Evolutionary conservation across 129 eudicot species (phyloP), one percentile per base, ranked within the genome.

Genomic region (Calendula officinalis): DNA sequence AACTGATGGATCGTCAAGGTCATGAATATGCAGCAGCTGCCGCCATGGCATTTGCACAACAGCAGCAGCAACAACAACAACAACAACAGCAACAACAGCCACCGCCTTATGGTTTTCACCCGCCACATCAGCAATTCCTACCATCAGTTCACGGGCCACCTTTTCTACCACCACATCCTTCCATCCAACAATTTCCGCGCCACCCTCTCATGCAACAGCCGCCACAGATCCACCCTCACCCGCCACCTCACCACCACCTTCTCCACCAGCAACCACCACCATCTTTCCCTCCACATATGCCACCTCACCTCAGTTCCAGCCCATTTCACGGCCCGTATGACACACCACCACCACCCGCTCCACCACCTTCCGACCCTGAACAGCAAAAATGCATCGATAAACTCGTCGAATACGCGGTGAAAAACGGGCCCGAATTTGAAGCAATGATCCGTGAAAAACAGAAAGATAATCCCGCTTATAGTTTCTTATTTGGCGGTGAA

Each of bases 371-470:
- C 16, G 99, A 94, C 69, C 95, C 96, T 10, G 99, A 94, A 64
- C 82, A 88, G 43, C 99, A 85, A 41, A 88, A 88, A 69, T 84
- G 96, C 52, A 94, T 94, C 8, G 99, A 94, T 78, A 94, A 94
- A 65, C 87, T 94, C 46, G 92, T 88, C 7, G 95, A 94, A 50
- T 94, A 94, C 69, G 82, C 95, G 16, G 89, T 85, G 60, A 94
- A 85, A 74, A 84, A 88, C 32, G 99, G 99, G 27, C 99, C 97
- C 8, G 99, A 88, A 47, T 94, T 94, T 61, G 99, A 94, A 74
- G 96, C 96, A 15, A 87, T 94, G 92, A 84, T 94, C 55, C 96
- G 99, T 47, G 92, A 88, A 67, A 88, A 87, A 37, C 92, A 94
- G 71, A 83, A 81, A 64, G 91, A 83, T 27, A 94, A 88, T 61